Conservation (phyloP, 257 asterid species). For the Primulina huaijiensis region DNA sequence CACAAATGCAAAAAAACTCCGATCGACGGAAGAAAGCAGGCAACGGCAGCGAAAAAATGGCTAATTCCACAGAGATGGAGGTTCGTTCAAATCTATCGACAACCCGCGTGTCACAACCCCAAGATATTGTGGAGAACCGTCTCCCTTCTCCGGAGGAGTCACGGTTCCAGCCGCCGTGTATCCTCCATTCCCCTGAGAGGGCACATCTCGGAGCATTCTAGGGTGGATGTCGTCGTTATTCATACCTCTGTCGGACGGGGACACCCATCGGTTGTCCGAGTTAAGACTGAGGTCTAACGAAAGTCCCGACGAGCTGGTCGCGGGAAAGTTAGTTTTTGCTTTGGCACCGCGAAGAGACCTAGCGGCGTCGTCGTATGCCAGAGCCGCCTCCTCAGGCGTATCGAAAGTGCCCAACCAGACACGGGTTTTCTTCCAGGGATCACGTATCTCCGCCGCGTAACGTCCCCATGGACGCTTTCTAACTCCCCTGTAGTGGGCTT, state of each 20-base stretch:
- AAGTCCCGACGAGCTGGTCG: neutral
- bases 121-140: slow-evolving; percentile 44
- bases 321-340: neutral
- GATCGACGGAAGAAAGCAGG: neutral
- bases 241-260: slow-evolving; percentile 48
- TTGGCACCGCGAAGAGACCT: neutral
- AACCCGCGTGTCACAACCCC: slow-evolving; percentile 78
- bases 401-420: neutral
- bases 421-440: neutral
- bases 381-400: neutral
- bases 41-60: neutral
- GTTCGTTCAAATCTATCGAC: slow-evolving; percentile 88
- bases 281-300: neutral
- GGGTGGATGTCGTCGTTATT: slow-evolving; percentile 47
- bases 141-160: slow-evolving; percentile 36
- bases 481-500: neutral
- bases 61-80: slow-evolving; percentile 88
- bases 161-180: slow-evolving; percentile 26
- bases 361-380: neutral
- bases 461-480: neutral
- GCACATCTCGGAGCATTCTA: neutral
- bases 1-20: slow-evolving; percentile 10
- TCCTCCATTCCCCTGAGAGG: slow-evolving; percentile 26
- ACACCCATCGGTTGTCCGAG: slow-evolving; percentile 52
- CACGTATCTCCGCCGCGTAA: neutral